These are phyloP conservation scores for Cryptosporidium canis DNA, from an alignment of 169 alveolate species.

Conservation along the genomic window DNA sequence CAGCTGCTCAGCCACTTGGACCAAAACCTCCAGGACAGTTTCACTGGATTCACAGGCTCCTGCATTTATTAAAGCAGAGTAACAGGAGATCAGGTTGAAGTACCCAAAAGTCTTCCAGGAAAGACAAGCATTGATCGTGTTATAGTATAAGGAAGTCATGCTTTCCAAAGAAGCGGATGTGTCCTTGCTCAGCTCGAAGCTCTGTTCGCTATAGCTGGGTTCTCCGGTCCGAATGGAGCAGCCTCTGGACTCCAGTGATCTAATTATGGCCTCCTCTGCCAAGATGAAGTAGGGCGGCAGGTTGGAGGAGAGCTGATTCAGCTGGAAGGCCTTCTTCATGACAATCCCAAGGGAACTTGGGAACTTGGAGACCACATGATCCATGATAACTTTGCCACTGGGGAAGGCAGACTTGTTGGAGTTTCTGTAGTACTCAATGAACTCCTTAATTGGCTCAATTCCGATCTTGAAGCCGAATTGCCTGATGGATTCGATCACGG, in stretches of 20 bases:
- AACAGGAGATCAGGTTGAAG: slow-evolving; percentile 61
- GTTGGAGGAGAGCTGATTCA: neutral
- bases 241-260: neutral
- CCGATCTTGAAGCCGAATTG: slow-evolving; percentile 37
- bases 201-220: neutral
- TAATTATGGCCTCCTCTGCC: neutral
- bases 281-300: slow-evolving; percentile 23
- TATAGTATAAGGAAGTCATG: neutral
- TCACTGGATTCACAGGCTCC: slow-evolving; percentile 31
- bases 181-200: neutral
- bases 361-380: neutral
- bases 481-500: slow-evolving; percentile 43
- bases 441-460: slow-evolving; percentile 26
- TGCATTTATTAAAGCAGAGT: slow-evolving; percentile 8
- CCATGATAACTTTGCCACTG: slow-evolving; percentile 9
- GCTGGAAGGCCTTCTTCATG: slow-evolving; percentile 4
- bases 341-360: slow-evolving; percentile 19
- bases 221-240: neutral
- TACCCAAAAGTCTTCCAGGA: slow-evolving; percentile 67
- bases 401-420: slow-evolving; percentile 9
- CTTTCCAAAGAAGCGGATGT: neutral
- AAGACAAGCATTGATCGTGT: slow-evolving; percentile 32
- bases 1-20: slow-evolving; percentile 25
- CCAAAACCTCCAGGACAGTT: neutral
- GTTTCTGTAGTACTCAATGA: neutral